Conservation (phyloP, 768 basidiomycete species). For the Boletus pseudo-olivaceus region DNA sequence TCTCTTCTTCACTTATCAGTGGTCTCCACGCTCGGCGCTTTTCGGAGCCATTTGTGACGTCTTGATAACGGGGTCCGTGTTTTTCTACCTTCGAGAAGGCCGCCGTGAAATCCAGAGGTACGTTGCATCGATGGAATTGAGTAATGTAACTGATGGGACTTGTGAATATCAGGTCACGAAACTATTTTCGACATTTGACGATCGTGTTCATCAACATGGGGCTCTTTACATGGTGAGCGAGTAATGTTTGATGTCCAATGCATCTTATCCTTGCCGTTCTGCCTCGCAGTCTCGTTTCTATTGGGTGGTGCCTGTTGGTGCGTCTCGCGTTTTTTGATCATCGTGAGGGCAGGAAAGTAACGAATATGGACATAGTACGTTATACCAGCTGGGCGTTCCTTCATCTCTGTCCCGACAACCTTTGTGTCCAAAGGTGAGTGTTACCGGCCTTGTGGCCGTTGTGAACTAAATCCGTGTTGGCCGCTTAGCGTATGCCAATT, state of each 20-base stretch:
- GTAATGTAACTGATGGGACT: neutral
- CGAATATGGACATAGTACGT: neutral
- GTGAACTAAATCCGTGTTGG: no score
- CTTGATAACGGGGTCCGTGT: conserved; percentile 18
- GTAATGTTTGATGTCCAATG: neutral
- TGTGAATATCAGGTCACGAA: neutral
- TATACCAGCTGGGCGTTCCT: neutral
- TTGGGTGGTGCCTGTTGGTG: conserved; percentile 11
- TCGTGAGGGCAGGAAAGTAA: neutral
- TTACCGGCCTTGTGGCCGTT: no score
- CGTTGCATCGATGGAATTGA: no score
- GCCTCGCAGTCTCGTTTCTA: neutral
- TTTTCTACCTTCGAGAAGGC: conserved; percentile 21
- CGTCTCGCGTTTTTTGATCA: neutral
- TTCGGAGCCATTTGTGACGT: conserved; percentile 10
- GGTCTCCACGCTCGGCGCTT: conserved; percentile 29
- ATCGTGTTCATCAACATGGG: conserved; percentile 15
- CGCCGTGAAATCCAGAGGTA: conserved; percentile 8
- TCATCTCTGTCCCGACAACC: neutral
- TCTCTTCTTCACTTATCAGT: neutral
- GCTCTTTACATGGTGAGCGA: conserved; percentile 8
- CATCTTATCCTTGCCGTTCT: neutral
- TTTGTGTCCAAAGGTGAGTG: conserved; percentile 6
- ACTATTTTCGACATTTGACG: conserved; percentile 10
- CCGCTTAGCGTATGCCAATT: no score